These are phyloP conservation scores for Fusarium tanahbumbuense DNA, from an alignment of 2,329 filamentous ascomycete species.

Conservation along the genomic window DNA sequence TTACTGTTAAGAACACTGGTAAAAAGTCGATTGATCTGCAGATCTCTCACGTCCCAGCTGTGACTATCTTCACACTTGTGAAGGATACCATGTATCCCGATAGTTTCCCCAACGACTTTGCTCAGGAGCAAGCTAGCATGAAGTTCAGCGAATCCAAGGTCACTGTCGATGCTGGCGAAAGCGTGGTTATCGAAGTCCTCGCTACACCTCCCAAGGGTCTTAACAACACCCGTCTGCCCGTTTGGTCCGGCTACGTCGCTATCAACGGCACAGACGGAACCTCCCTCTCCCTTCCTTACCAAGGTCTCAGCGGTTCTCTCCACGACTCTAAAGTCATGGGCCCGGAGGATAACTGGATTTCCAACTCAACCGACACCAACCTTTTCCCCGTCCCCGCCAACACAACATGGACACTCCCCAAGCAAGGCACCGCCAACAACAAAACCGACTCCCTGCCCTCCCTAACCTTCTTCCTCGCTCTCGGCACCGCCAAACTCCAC, in stretches of 20 bases:
- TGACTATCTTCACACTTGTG: constrained; percentile 64
- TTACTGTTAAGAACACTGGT: constrained; percentile 67
- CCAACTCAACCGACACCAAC: constrained; percentile 50
- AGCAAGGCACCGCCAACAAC: constrained; percentile 49
- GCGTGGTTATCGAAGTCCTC: constrained; percentile 60
- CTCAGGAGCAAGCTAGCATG: constrained; percentile 56
- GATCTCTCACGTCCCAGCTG: constrained; percentile 62
- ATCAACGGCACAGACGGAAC: constrained; percentile 56
- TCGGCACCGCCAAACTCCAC: constrained; percentile 59
- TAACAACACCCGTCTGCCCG: constrained; percentile 52
- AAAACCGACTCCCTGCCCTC: constrained; percentile 53
- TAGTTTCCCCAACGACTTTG: constrained; percentile 59
- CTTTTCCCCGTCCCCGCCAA: constrained; percentile 47
- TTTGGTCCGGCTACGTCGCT: constrained; percentile 58
- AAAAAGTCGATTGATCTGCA: constrained; percentile 61
- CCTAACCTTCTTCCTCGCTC: constrained; percentile 55
- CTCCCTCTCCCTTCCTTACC: constrained; percentile 55
- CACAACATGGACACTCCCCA: constrained; percentile 57
- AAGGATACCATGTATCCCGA: constrained; percentile 51
- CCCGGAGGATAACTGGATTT: constrained; percentile 45
- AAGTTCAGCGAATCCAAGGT: constrained; percentile 57
- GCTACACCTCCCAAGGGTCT: constrained; percentile 55
- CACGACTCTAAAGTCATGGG: constrained; percentile 46
- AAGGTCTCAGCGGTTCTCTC: constrained; percentile 54
- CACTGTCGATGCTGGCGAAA: constrained; percentile 56